Conservation (phyloP, 1,139 yeast genomes). For the Eremothecium cymbalariae region DNA sequence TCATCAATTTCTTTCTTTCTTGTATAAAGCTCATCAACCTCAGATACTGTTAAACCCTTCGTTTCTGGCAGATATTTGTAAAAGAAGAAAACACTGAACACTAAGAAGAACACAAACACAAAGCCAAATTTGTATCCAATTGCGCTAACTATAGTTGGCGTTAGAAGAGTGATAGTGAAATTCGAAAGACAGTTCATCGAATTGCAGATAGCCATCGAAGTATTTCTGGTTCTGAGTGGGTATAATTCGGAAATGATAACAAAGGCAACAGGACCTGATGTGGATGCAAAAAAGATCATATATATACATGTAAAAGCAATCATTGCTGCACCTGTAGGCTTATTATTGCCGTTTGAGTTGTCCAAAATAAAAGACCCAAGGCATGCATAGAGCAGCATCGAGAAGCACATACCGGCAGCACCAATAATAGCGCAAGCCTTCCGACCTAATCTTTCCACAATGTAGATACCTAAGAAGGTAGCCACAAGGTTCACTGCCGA, state of each 20-base stretch:
- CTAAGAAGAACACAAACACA: conserved; percentile 59
- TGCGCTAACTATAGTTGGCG: conserved; percentile 52
- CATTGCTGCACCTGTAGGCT: conserved; percentile 57
- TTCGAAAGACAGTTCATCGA: conserved; percentile 72
- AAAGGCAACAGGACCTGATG: conserved; percentile 82
- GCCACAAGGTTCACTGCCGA: conserved; percentile 70
- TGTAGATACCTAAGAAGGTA: conserved; percentile 61
- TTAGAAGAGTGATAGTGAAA: conserved; percentile 62
- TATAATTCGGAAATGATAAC: conserved; percentile 68
- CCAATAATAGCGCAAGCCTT: conserved; percentile 55
- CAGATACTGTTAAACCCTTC: conserved; percentile 59
- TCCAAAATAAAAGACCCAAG: conserved; percentile 48
- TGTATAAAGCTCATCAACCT: conserved; percentile 49
- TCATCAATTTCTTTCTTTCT: too few species aligned
- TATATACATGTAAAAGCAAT: conserved; percentile 67
- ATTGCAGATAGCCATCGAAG: conserved; percentile 67
- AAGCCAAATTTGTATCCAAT: conserved; percentile 57
- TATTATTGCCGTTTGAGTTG: conserved; percentile 16
- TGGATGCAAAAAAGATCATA: conserved; percentile 68
- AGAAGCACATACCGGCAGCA: conserved; percentile 50
- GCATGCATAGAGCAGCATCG: conserved; percentile 56
- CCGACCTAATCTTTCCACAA: conserved; percentile 64
- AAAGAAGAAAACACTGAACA: conserved; percentile 49
- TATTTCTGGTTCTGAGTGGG: conserved; percentile 66
- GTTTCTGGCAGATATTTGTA: conserved; percentile 62